phyloP scores from a whole-genome alignment of 164 flowering plant genomes.

The Piper betle region DNA sequence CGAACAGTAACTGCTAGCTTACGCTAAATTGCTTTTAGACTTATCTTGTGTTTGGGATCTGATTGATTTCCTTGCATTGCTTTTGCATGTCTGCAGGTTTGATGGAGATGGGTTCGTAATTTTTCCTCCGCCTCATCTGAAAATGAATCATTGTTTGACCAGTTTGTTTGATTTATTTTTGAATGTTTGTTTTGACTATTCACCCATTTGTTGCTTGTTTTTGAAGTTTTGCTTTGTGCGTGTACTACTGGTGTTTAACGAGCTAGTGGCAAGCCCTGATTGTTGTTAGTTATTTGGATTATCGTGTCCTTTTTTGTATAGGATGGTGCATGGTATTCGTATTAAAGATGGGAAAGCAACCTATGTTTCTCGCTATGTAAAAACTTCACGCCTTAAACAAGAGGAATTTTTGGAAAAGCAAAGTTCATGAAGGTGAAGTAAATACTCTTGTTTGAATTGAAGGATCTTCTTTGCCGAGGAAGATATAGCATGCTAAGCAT shows the following conservation, averaged over 20 bases:
- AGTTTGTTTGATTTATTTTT: background rate
- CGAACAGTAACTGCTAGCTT: background rate
- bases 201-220: background rate
- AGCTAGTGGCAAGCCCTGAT: background rate
- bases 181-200: background rate
- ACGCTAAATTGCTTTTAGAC: background rate
- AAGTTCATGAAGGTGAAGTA: constrained; percentile 79
- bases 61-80: constrained; percentile 4
- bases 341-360: constrained; percentile 96
- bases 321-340: constrained; percentile 92
- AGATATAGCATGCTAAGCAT: background rate
- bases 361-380: constrained; percentile 86
- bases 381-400: constrained; percentile 79
- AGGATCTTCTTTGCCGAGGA: background rate
- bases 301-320: constrained; percentile 14
- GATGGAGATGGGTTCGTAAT: constrained; percentile 92
- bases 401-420: constrained; percentile 78
- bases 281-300: background rate
- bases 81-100: constrained; percentile 59
- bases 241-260: background rate
- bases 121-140: constrained; percentile 1
- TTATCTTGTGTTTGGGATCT: background rate
- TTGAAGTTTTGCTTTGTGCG: background rate
- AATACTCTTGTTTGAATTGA: too few relatives aligned
- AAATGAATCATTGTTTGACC: background rate